phyloP scores from a whole-genome alignment of 1,284 basidiomycete species.

The Coniophora puteana region DNA sequence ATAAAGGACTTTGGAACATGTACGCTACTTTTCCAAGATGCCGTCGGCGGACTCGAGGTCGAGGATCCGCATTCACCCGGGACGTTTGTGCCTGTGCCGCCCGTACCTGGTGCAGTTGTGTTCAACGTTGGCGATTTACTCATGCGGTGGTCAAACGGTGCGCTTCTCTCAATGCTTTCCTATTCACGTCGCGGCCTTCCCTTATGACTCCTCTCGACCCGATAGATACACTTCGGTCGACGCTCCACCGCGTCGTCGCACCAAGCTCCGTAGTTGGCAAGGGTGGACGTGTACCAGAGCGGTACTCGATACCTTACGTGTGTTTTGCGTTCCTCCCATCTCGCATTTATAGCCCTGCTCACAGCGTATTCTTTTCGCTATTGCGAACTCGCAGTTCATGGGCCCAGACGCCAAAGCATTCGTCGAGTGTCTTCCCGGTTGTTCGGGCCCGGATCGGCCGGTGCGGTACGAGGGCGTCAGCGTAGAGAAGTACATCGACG shows the following conservation, averaged over 20 bases:
- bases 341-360: not conserved
- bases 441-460: constrained; percentile 12
- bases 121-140: constrained; percentile 20
- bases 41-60: constrained; percentile 34
- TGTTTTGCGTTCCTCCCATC: not conserved
- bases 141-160: constrained; percentile 21
- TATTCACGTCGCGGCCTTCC: not conserved
- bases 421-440: constrained; percentile 16
- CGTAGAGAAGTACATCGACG: constrained; percentile 12
- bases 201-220: too few species aligned
- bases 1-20: constrained; percentile 29
- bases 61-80: constrained; percentile 18
- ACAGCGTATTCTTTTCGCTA: not conserved
- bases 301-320: constrained; percentile 15
- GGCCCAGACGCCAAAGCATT: constrained; percentile 8
- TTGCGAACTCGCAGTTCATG: constrained; percentile 11
- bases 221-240: constrained; percentile 14
- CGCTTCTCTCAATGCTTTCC: not conserved
- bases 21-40: constrained; percentile 38
- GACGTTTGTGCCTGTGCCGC: constrained; percentile 11
- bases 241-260: constrained; percentile 12
- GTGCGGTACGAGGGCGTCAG: constrained; percentile 17
- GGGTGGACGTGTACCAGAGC: constrained; percentile 11
- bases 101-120: constrained; percentile 14
- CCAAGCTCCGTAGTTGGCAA: constrained; percentile 2